These are phyloP conservation scores for Mucor sp. DNA, from an alignment of 371 early-diverging fungal species.

Conservation along the genomic window DNA sequence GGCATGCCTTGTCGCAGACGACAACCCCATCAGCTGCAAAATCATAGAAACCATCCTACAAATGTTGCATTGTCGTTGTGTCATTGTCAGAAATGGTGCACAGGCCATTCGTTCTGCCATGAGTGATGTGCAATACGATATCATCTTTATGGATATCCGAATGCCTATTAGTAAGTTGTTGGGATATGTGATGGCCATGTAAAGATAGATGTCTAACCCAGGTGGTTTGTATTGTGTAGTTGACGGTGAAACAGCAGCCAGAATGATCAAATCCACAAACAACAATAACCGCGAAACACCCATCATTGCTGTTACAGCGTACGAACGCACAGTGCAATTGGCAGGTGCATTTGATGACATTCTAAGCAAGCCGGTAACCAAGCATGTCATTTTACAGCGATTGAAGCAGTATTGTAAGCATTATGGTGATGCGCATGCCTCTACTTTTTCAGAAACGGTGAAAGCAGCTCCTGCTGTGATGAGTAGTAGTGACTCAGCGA, in stretches of 20 bases:
- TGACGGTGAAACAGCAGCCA: constrained; percentile 88
- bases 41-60: constrained; percentile 85
- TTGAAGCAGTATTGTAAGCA: constrained; percentile 51
- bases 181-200: too few relatives aligned
- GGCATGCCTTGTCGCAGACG: constrained; percentile 82
- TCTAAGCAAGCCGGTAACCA: constrained; percentile 74
- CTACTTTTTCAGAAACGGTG: not conserved
- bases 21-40: constrained; percentile 88
- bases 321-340: constrained; percentile 60
- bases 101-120: constrained; percentile 90
- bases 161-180: constrained; percentile 85
- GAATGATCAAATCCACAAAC: constrained; percentile 93
- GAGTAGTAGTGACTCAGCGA: not conserved
- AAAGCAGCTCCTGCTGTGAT: not conserved
- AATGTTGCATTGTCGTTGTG: constrained; percentile 75
- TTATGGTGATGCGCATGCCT: not conserved
- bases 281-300: constrained; percentile 77
- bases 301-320: constrained; percentile 74
- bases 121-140: constrained; percentile 86
- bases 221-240: constrained; percentile 46
- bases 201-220: not conserved
- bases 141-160: constrained; percentile 90
- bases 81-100: constrained; percentile 87
- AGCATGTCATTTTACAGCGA: constrained; percentile 55
- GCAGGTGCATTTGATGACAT: constrained; percentile 74